Evolutionary conservation across 2,329 filamentous ascomycete genomes (phyloP).

Genomic region (Pyrenochaeta sp.): DNA sequence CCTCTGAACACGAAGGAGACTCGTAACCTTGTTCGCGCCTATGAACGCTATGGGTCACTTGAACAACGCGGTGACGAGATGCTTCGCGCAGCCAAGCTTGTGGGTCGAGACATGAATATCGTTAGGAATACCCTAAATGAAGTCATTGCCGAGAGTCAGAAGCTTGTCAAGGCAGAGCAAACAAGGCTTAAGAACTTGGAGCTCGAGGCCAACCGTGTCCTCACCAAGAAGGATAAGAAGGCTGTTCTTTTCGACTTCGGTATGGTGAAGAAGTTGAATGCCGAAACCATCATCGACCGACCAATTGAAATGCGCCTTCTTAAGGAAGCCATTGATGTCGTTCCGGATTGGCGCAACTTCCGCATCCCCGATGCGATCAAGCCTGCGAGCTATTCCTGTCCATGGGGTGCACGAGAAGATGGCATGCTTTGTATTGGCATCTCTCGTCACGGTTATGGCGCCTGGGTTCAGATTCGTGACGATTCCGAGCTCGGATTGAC

Average conservation of each 20-base stretch:
- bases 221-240: conserved; percentile 98
- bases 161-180: conserved; percentile 77
- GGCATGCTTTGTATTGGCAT: conserved; percentile 97
- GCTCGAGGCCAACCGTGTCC: conserved; percentile 74
- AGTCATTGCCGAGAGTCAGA: conserved; percentile 75
- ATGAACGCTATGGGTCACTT: conserved; percentile 89
- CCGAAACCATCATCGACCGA: conserved; percentile 91
- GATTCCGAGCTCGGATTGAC: conserved; percentile 84
- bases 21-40: conserved; percentile 87
- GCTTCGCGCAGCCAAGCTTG: conserved; percentile 83
- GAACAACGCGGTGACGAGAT: conserved; percentile 89
- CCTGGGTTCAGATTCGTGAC: conserved; percentile 93
- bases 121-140: conserved; percentile 79
- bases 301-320: conserved; percentile 88
- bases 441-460: conserved; percentile 90
- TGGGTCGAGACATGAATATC: conserved; percentile 82
- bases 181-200: conserved; percentile 70
- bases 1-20: conserved; percentile 92
- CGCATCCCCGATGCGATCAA: conserved; percentile 92
- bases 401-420: conserved; percentile 93
- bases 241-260: conserved; percentile 95
- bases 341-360: conserved; percentile 78
- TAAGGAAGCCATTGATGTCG: conserved; percentile 72
- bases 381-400: conserved; percentile 86
- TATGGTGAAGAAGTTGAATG: conserved; percentile 93